phyloP scores from a whole-genome alignment of 345 rosid genomes.

The Carallia pectinifolia region DNA sequence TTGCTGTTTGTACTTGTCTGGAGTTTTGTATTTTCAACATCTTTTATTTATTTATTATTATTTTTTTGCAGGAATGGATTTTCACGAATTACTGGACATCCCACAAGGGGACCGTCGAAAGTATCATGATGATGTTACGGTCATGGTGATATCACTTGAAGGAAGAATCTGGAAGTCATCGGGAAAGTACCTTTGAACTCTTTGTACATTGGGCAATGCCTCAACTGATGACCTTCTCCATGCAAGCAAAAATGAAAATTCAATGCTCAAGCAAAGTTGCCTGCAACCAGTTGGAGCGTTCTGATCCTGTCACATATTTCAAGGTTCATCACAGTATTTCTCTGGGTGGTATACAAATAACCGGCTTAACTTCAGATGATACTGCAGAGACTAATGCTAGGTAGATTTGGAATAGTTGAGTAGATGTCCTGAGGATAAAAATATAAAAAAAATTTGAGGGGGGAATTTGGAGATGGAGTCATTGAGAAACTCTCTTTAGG shows the following conservation, averaged over 20 bases:
- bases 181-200: slow-evolving; percentile 72
- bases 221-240: neutral
- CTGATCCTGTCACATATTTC: slow-evolving; percentile 13
- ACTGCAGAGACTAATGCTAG: slow-evolving; percentile 33
- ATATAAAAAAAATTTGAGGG: neutral
- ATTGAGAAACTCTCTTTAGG: slow-evolving; percentile 27
- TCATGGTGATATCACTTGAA: slow-evolving; percentile 92
- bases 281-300: slow-evolving; percentile 14
- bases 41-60: neutral
- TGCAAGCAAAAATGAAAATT: slow-evolving; percentile 14
- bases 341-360: slow-evolving; percentile 25
- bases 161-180: slow-evolving; percentile 99
- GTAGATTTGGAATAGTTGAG: slow-evolving; percentile 31
- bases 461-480: slow-evolving; percentile 22
- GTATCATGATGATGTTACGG: slow-evolving; percentile 95
- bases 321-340: neutral
- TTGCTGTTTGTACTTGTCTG: neutral
- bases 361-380: slow-evolving; percentile 20
- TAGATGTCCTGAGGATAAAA: slow-evolving; percentile 32
- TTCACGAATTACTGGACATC: slow-evolving; percentile 86
- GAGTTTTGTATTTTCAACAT: slow-evolving; percentile 2
- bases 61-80: slow-evolving; percentile 65
- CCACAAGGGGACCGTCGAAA: slow-evolving; percentile 97
- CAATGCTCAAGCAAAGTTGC: slow-evolving; percentile 6
- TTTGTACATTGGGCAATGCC: neutral